Evolutionary conservation across 352 stramenopile genomes (phyloP), one percentile per base, ranked within the genome.

Genomic region (Poterioochromonas sp.): DNA sequence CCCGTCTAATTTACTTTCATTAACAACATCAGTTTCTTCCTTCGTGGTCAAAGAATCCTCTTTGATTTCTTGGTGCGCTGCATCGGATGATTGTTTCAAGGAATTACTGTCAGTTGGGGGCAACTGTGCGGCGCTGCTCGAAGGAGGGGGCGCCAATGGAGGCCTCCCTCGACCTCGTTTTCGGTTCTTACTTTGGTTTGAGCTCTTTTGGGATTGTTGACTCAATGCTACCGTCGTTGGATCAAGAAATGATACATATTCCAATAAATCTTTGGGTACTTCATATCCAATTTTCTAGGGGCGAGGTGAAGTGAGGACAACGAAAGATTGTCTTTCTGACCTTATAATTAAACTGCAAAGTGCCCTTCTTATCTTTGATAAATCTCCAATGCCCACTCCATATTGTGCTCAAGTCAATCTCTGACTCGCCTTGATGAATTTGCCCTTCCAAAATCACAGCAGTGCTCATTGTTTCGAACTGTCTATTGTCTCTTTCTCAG

Each of bases 181-280:
- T n/a, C n/a, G n/a, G n/a, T n/a, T n/a, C n/a, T n/a, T n/a, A n/a
- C n/a, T n/a, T n/a, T n/a, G n/a, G n/a, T n/a, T n/a, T n/a, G 5
- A 37, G 12, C 26, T 12, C 26, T 11, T 12, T 68, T 68, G 12
- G 26, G 12, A 29, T 35, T 15, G 5, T 39, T 18, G 12, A 15
- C 8, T 35, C 11, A 68, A 37, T 32, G 34, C 5, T 8, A 68
- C 5, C 12, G 29, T 68, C 12, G 26, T 12, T 35, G 58, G 58
- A 35, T 68, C 58, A 29, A 68, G 34, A 26, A 68, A 68, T 15
- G 58, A 68, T 5, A 68, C 58, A 26, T 68, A 68, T 35, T 68
- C 58, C 12, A 40, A 68, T 8, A 68, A 26, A 68, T 68, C 58
- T 68, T 18, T 11, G 8, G 58, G 58, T 68, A 68, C 34, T 35